phyloP scores from a whole-genome alignment of 805 yeast species.

The Debaryomyces tyrocola region DNA sequence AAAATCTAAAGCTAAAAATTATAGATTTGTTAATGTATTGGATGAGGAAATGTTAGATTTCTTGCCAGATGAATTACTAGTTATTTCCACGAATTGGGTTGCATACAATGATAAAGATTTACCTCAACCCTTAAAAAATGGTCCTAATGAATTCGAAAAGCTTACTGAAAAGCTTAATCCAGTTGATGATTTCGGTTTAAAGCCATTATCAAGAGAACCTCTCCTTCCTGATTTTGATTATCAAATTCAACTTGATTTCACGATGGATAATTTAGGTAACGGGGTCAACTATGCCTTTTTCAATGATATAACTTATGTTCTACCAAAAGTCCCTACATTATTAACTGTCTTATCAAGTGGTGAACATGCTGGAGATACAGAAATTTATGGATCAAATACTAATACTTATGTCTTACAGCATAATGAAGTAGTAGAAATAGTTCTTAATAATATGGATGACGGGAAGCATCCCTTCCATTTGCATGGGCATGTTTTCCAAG shows the following conservation, averaged over 20 bases:
- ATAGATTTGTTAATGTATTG: slow-evolving; percentile 76
- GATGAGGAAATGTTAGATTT: slow-evolving; percentile 84
- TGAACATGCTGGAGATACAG: slow-evolving; percentile 50
- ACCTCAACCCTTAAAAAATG: slow-evolving; percentile 28
- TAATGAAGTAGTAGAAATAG: slow-evolving; percentile 72
- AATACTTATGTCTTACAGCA: slow-evolving; percentile 69
- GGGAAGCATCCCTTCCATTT: slow-evolving; percentile 98
- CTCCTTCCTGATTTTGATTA: slow-evolving; percentile 67
- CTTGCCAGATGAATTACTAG: slow-evolving; percentile 59
- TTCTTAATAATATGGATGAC: slow-evolving; percentile 81
- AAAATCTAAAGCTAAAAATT: slow-evolving; percentile 59
- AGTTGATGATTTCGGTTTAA: slow-evolving; percentile 40
- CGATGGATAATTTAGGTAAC: slow-evolving; percentile 79
- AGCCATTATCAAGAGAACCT: slow-evolving; percentile 34
- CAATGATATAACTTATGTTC: slow-evolving; percentile 76
- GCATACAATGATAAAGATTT: slow-evolving; percentile 50
- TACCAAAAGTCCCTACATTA: slow-evolving; percentile 85
- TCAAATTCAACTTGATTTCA: slow-evolving; percentile 66
- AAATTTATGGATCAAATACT: slow-evolving; percentile 77
- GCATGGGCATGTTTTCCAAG: slow-evolving; percentile 92
- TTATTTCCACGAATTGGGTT: slow-evolving; percentile 77
- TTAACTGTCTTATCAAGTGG: slow-evolving; percentile 77
- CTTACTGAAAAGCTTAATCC: slow-evolving; percentile 46
- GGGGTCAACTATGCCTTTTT: slow-evolving; percentile 97
- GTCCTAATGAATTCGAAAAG: slow-evolving; percentile 23